Evolutionary conservation across 2,329 filamentous ascomycete species (phyloP).

Genomic region (Aureobasidium pullulans): DNA sequence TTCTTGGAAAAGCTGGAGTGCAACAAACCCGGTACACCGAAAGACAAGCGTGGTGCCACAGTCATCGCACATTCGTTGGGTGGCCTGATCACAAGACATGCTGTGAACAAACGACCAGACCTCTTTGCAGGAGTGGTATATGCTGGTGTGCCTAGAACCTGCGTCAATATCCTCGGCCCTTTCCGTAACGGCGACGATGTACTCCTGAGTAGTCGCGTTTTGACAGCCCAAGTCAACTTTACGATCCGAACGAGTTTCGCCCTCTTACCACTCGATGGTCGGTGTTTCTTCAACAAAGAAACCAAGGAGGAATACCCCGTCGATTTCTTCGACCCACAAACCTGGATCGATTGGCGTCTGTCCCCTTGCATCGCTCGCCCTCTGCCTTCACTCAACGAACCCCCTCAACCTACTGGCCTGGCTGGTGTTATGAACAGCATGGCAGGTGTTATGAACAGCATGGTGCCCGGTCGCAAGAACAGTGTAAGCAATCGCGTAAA

Average conservation of each 20-base stretch:
- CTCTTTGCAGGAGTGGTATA: slow-evolving; percentile 82
- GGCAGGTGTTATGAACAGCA: slow-evolving; percentile 35
- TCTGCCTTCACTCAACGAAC: slow-evolving; percentile 47
- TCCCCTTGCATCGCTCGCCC: slow-evolving; percentile 70
- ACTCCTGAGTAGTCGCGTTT: slow-evolving; percentile 75
- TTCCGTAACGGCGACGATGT: slow-evolving; percentile 89
- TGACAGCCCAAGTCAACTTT: slow-evolving; percentile 91
- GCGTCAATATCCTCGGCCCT: slow-evolving; percentile 85
- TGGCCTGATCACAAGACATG: slow-evolving; percentile 80
- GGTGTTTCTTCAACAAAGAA: slow-evolving; percentile 76
- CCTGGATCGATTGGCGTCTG: slow-evolving; percentile 71
- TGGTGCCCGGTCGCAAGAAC: slow-evolving; percentile 23
- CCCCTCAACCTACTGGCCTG: slow-evolving; percentile 31
- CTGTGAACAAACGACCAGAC: slow-evolving; percentile 75
- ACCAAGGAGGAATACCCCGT: slow-evolving; percentile 74
- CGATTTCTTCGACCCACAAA: slow-evolving; percentile 72
- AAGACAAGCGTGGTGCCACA: slow-evolving; percentile 58
- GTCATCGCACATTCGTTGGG: slow-evolving; percentile 84
- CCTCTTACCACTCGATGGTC: slow-evolving; percentile 77
- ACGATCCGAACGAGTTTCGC: slow-evolving; percentile 79
- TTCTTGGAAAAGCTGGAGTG: slow-evolving; percentile 70
- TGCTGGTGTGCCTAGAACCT: slow-evolving; percentile 75
- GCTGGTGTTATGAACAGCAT: slow-evolving; percentile 41
- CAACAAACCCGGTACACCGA: slow-evolving; percentile 53
- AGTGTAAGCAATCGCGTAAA: slow-evolving; percentile 17